These are phyloP conservation scores for Hymenoscyphus salicellus DNA, from an alignment of 2,329 filamentous ascomycete genomes.

Conservation along the genomic window DNA sequence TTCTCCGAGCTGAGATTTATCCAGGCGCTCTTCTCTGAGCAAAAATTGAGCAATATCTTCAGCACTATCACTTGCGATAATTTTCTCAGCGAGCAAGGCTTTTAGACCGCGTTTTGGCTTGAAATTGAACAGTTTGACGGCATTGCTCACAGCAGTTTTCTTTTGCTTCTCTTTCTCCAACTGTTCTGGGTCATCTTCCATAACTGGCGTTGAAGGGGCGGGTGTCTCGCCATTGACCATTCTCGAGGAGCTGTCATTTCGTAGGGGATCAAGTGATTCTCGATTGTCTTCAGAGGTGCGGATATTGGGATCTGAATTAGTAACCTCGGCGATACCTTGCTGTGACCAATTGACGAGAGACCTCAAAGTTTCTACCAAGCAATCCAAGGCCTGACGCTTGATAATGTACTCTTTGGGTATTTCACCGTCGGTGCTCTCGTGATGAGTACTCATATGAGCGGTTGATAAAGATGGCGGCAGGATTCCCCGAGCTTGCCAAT, in stretches of 20 bases:
- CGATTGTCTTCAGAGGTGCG: constrained; percentile 57
- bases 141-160: constrained; percentile 88
- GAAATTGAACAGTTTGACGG: constrained; percentile 91
- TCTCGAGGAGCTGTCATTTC: constrained; percentile 59
- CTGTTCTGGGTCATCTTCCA: constrained; percentile 88
- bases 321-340: constrained; percentile 61
- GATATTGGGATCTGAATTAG: constrained; percentile 50
- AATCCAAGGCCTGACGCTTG: constrained; percentile 85
- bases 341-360: constrained; percentile 90
- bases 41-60: constrained; percentile 84
- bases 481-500: constrained; percentile 85
- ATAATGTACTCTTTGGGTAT: constrained; percentile 87
- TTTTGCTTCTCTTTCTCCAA: constrained; percentile 92
- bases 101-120: constrained; percentile 95
- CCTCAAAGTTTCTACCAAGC: constrained; percentile 80
- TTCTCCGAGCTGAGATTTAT: constrained; percentile 91
- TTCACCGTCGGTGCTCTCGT: constrained; percentile 61
- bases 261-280: constrained; percentile 73
- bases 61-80: constrained; percentile 76
- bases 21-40: constrained; percentile 74
- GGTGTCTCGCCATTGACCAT: constrained; percentile 53
- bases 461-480: constrained; percentile 78
- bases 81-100: constrained; percentile 75
- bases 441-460: constrained; percentile 41
- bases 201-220: constrained; percentile 62